Percentiles rank a stretch among this genome's conserved stretches.
Evolutionary conservation across 2,329 filamentous ascomycete species (phyloP).

Genomic region (Aspergillus phoenicis): DNA sequence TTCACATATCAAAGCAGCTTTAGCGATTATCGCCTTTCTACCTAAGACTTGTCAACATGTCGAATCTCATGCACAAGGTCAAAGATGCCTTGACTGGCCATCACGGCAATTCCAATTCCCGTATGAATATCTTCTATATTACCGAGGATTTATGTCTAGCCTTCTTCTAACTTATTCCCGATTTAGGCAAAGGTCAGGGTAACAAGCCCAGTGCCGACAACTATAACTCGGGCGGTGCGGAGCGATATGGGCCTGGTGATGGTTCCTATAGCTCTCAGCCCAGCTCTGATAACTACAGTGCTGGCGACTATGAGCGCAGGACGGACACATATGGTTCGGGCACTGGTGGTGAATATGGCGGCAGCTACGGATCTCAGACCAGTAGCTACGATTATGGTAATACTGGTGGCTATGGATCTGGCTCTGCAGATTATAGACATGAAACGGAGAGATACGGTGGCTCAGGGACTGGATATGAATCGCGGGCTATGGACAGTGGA

Average conservation of each 20-base stretch:
- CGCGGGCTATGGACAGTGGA: not conserved
- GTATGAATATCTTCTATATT: not conserved
- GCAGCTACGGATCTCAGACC: constrained; percentile 7
- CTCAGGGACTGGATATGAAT: constrained; percentile 1
- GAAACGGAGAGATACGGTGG: not conserved
- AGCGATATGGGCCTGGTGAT: constrained; percentile 51
- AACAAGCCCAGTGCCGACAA: constrained; percentile 14
- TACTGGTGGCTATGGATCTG: not conserved
- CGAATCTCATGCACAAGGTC: constrained; percentile 50
- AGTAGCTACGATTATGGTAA: constrained; percentile 2
- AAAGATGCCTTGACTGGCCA: constrained; percentile 48
- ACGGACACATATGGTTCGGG: constrained; percentile 15
- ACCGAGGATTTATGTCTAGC: not conserved
- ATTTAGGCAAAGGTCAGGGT: constrained; percentile 27
- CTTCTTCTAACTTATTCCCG: not conserved
- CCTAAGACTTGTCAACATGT: constrained; percentile 39
- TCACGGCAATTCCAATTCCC: constrained; percentile 26
- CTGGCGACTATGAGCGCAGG: constrained; percentile 40
- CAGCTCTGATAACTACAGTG: constrained; percentile 19
- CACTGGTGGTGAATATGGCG: not conserved
- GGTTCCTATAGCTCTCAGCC: constrained; percentile 29
- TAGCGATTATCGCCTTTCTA: no score
- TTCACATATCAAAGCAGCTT: not conserved
- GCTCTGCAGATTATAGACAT: not conserved
- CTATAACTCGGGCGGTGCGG: constrained; percentile 14